Evolutionary conservation across 73 alveolate species (phyloP).

Genomic region (Tetrahymena elliotti): DNA sequence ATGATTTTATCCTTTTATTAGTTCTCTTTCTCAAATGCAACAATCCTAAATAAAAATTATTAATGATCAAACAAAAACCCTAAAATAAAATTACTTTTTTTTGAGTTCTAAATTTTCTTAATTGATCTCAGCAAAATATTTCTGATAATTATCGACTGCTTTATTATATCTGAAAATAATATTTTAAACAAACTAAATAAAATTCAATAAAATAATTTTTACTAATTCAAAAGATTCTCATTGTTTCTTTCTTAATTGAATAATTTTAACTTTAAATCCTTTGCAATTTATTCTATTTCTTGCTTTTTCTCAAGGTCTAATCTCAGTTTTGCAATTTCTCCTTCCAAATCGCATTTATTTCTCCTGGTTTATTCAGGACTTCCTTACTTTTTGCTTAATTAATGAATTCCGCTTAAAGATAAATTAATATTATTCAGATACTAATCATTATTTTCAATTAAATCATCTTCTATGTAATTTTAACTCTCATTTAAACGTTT

Average conservation of each 20-base stretch:
- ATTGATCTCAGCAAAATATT: neutral
- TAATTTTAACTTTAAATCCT: neutral
- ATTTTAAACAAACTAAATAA: neutral
- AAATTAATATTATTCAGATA: neutral
- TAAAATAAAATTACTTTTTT: neutral
- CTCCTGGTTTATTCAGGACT: neutral
- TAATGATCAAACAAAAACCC: neutral
- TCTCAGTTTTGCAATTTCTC: neutral
- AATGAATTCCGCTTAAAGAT: neutral
- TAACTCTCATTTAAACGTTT: neutral
- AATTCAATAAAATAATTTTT: neutral
- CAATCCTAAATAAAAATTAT: neutral
- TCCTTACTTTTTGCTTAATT: neutral
- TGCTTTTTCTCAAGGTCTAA: neutral
- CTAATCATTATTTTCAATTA: neutral
- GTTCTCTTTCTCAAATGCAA: neutral
- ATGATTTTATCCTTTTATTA: neutral
- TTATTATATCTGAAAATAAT: neutral
- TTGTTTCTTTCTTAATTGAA: neutral
- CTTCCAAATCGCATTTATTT: neutral
- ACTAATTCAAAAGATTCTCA: neutral
- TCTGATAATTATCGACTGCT: neutral
- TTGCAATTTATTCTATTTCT: neutral
- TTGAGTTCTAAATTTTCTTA: neutral
- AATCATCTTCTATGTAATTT: neutral